Base-by-base conservation (phyloP, 768 basidiomycete species). In the Podaxis pistillaris region DNA sequence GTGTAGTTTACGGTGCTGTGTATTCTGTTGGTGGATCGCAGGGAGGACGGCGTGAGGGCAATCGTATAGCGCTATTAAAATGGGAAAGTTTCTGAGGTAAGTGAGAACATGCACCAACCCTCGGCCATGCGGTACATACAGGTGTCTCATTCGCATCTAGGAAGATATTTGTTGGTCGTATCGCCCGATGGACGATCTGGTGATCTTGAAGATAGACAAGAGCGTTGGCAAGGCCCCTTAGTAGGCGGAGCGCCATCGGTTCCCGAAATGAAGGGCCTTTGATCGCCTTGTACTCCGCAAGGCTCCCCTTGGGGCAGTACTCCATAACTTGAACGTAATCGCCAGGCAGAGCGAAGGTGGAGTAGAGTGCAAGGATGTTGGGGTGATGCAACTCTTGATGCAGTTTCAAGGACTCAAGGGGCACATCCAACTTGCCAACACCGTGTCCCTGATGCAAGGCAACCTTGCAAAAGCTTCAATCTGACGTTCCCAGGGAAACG, bases 341-440 rank as follows among this genome's bases (percentile, higher is more conserved):
- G 4, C 65, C 66, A 17, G 72, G 63, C 0, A 76, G 71, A 33
- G 67, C 63, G 62, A 83, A 82, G 1, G 67, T 67, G 9, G 79
- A 78, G n/a, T 81, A 72, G 2, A 84, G 67, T 24, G 83, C 76
- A 15, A 81, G 74, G 56, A 86, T 74, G 44, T 75, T 77, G 4
- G 84, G 84, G 68, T 86, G 84, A 64, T 77, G 77, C 17, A 85
- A 71, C 0, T 77, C 68, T 50, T 74, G 75, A 63, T 83, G 80
- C 28, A 83, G 63, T 0, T 30, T 38, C 68, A 56, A 17, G 70
- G 2, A 60, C 40, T 47, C 38, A 24, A 50, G 24, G 1, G 49
- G 79, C 1, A 86, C 82, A 0, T 77, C 72, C 68, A 86, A 85
- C 0, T 79, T 78, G 62, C 83, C 22, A 6, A 4, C 38, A 3